Percentiles rank a stretch among this genome's conserved stretches.
Conservation (phyloP, 441 rosid genomes). For the Viola pubescens region DNA sequence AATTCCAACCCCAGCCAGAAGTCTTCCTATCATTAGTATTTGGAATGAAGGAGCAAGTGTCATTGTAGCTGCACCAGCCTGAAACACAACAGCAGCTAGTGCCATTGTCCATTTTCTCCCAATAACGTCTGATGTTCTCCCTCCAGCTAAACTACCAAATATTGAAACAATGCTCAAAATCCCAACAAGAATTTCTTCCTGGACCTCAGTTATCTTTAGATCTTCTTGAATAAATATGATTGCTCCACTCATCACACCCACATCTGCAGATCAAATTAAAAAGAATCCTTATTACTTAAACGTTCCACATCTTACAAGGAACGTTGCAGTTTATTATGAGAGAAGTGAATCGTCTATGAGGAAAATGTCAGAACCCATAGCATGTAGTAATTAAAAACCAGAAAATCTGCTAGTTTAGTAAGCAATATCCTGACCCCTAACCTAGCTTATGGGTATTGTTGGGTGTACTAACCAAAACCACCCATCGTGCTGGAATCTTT, state of each 20-base stretch:
- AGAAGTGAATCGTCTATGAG: too few relatives aligned
- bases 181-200: conserved; percentile 72
- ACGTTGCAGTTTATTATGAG: too few relatives aligned
- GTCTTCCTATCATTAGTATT: conserved; percentile 65
- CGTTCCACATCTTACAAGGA: too few relatives aligned
- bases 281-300: too few relatives aligned
- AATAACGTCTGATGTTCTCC: conserved; percentile 66
- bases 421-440: too few relatives aligned
- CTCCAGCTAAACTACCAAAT: conserved; percentile 80
- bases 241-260: conserved; percentile 96
- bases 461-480: too few relatives aligned
- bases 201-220: conserved; percentile 68
- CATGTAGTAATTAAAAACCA: too few relatives aligned
- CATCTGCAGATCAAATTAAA: conserved; percentile 41
- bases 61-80: conserved; percentile 68
- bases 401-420: too few relatives aligned
- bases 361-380: too few relatives aligned
- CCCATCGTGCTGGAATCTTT: too few relatives aligned
- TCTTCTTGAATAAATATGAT: conserved; percentile 78
- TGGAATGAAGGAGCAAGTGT: conserved; percentile 63
- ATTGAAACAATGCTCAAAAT: conserved; percentile 67
- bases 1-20: conserved; percentile 71
- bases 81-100: conserved; percentile 70
- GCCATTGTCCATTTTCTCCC: conserved; percentile 94
- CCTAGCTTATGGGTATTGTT: too few relatives aligned